Conservation (phyloP, 371 early-diverging fungal genomes). For the Apophysomyces ossiformis region DNA sequence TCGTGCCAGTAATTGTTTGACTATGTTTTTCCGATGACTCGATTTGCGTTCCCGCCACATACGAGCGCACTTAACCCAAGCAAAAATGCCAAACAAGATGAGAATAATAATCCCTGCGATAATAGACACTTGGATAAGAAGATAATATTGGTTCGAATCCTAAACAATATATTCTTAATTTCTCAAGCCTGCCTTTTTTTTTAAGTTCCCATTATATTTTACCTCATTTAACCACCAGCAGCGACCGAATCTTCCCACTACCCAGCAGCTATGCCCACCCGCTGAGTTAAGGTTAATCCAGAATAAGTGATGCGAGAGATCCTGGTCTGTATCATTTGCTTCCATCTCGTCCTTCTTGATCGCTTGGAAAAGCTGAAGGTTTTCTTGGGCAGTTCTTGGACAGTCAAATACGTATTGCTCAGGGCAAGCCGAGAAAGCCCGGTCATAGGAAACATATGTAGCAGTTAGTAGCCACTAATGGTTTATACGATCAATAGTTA, state of each 20-base stretch:
- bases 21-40: constrained; percentile 34
- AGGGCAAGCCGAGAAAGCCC: constrained; percentile 36
- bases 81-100: constrained; percentile 39
- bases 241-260: constrained; percentile 31
- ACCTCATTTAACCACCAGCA: constrained; percentile 48
- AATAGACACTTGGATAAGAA: constrained; percentile 41
- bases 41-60: constrained; percentile 42
- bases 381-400: constrained; percentile 35
- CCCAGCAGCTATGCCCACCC: constrained; percentile 37
- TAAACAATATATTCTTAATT: neutral
- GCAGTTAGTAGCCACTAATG: constrained; percentile 37
- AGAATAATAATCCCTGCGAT: constrained; percentile 45
- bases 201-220: constrained; percentile 14
- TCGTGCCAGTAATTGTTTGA: constrained; percentile 34
- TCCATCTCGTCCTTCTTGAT: constrained; percentile 3
- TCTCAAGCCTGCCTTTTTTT: neutral
- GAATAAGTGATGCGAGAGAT: constrained; percentile 23
- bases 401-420: constrained; percentile 38
- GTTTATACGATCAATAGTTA: neutral
- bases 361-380: constrained; percentile 20
- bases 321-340: constrained; percentile 14
- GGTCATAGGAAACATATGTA: constrained; percentile 31
- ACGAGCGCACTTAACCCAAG: constrained; percentile 48
- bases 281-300: constrained; percentile 48
- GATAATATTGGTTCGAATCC: constrained; percentile 16